phyloP scores from a whole-genome alignment of 148 eudicot species.

The Rhododendron molle region DNA sequence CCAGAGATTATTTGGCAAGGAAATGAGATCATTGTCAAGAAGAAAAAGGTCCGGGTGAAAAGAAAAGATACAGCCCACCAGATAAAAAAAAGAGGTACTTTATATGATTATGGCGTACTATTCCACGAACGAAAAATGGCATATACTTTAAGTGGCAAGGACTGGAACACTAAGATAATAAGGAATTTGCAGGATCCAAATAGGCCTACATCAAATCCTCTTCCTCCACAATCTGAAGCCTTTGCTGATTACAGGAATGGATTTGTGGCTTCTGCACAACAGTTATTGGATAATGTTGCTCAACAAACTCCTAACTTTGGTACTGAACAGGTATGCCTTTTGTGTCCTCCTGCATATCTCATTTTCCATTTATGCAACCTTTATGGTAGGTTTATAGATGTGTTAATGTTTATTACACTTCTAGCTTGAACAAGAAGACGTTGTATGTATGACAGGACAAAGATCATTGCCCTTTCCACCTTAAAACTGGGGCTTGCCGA shows the following conservation, averaged over 20 bases:
- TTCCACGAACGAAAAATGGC: background rate
- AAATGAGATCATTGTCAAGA: conserved; percentile 91
- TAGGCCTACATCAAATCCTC: conserved; percentile 94
- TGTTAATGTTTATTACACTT: background rate
- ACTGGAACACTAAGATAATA: background rate
- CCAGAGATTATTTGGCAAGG: conserved; percentile 98
- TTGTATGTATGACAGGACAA: conserved; percentile 68
- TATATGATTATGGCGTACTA: background rate
- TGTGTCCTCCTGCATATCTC: background rate
- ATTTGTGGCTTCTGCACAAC: conserved; percentile 40
- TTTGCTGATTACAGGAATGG: conserved; percentile 57
- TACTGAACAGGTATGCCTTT: conserved; percentile 73
- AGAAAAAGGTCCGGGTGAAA: conserved; percentile 78
- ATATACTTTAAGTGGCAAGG: background rate
- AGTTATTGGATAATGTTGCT: conserved; percentile 74
- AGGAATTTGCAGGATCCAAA: conserved; percentile 49
- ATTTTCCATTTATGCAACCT: background rate
- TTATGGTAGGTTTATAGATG: background rate
- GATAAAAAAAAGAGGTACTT: conserved; percentile 44
- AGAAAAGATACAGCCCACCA: conserved; percentile 44
- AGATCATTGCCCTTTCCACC: conserved; percentile 97
- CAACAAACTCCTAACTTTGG: conserved; percentile 95
- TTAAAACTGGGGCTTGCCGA: conserved; percentile 95
- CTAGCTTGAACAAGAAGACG: background rate
- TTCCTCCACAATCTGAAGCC: conserved; percentile 91